These are phyloP conservation scores for Cercospora sojina DNA, from an alignment of 2,329 filamentous ascomycete genomes.

Conservation along the genomic window DNA sequence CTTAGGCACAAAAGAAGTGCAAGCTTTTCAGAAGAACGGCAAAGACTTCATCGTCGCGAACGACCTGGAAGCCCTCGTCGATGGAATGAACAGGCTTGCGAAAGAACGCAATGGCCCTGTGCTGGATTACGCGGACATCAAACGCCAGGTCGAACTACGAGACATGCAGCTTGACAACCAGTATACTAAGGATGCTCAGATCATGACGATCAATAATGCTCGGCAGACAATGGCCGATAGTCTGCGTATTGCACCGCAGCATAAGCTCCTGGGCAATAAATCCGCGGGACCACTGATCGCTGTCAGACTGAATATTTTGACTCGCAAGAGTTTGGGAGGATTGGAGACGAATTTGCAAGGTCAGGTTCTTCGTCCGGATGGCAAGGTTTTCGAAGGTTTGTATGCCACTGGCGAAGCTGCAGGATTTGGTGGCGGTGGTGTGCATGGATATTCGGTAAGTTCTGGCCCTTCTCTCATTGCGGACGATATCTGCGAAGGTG, in stretches of 20 bases:
- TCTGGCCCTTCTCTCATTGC: neutral
- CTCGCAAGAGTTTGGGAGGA: neutral
- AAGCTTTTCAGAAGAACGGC: neutral
- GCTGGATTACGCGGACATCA: neutral
- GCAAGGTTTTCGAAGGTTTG: neutral
- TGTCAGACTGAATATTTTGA: neutral
- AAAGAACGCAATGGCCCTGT: conserved; percentile 1
- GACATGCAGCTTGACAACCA: neutral
- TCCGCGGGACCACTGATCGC: neutral
- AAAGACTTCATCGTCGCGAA: neutral
- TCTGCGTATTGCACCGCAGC: neutral
- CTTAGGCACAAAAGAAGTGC: neutral
- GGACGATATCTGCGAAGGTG: neutral
- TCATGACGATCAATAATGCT: conserved; percentile 1
- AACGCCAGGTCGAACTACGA: neutral
- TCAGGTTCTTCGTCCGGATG: neutral
- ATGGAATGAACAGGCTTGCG: neutral
- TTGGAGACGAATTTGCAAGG: neutral
- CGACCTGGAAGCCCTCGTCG: neutral
- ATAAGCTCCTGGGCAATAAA: neutral
- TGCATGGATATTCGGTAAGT: conserved; percentile 1
- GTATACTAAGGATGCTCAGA: neutral
- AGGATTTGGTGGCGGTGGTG: neutral
- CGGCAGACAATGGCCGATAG: neutral
- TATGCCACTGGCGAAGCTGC: neutral